A percentile compares a stretch with the other conserved stretches of the same genome.
Evolutionary conservation across 1,284 basidiomycete genomes (phyloP).

Genomic region (Cryptococcus hybrid): DNA sequence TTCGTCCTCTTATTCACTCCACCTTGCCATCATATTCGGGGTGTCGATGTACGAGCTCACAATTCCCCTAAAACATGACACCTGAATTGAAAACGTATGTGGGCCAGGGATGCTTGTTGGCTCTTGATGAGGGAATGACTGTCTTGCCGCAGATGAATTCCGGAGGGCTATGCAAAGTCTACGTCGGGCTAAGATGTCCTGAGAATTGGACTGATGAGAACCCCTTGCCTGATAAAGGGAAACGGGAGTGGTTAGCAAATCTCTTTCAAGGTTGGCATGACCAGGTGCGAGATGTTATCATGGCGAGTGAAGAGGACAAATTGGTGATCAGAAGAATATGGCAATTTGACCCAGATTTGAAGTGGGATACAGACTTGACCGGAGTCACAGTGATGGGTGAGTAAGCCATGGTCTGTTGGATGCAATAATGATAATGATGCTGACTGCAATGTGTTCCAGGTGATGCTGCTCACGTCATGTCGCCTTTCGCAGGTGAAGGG

Average conservation of each 20-base stretch:
- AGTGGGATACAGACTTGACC: conserved; percentile 23
- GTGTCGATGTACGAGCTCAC: too few relatives aligned
- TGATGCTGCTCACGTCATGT: conserved; percentile 57
- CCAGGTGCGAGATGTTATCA: conserved; percentile 23
- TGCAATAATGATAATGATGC: conserved; percentile 9
- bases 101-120: not conserved
- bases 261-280: too few relatives aligned
- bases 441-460: conserved; percentile 41
- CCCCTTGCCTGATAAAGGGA: too few relatives aligned
- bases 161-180: conserved; percentile 42
- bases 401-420: conserved; percentile 6
- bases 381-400: conserved; percentile 29
- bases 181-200: conserved; percentile 20
- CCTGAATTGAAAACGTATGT: too few relatives aligned
- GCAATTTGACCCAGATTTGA: conserved; percentile 21
- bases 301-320: conserved; percentile 27
- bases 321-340: conserved; percentile 29
- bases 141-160: conserved; percentile 41
- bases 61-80: too few relatives aligned
- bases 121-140: not conserved
- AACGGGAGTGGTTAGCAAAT: too few relatives aligned
- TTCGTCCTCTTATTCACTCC: too few relatives aligned
- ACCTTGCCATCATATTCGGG: too few relatives aligned
- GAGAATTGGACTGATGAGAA: too few relatives aligned
- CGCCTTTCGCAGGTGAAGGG: conserved; percentile 54